Percentiles rank a stretch among this genome's conserved stretches.
Evolutionary conservation across 768 basidiomycete species (phyloP).

Genomic region (Imleria badia): DNA sequence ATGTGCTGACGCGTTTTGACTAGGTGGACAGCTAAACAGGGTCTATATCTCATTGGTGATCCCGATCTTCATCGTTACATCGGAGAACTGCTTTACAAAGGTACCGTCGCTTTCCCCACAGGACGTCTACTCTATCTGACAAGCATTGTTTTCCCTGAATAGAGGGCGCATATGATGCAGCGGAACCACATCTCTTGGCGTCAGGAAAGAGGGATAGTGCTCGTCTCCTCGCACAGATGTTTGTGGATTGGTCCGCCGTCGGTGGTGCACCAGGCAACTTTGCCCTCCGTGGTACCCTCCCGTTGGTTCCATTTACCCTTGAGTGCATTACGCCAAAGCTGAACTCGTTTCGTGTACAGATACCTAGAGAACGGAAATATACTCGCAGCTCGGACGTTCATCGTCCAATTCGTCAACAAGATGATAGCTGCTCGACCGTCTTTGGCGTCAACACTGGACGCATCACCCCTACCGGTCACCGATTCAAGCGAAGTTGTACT

Average conservation of each 20-base stretch:
- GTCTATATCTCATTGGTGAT: conserved; percentile 84
- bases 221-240: conserved; percentile 80
- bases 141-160: neutral
- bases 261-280: conserved; percentile 64
- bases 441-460: conserved; percentile 40
- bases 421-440: conserved; percentile 50
- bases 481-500: conserved; percentile 62
- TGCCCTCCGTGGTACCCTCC: conserved; percentile 81
- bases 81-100: conserved; percentile 86
- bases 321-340: neutral
- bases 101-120: conserved; percentile 35
- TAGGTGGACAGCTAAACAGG: conserved; percentile 86
- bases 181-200: conserved; percentile 81
- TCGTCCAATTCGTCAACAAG: conserved; percentile 71
- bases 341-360: conserved; percentile 35
- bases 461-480: conserved; percentile 45
- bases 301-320: conserved; percentile 46
- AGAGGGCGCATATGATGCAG: conserved; percentile 76
- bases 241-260: conserved; percentile 72
- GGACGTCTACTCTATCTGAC: conserved; percentile 1
- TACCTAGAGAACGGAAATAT: conserved; percentile 87
- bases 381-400: conserved; percentile 91
- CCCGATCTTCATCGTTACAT: conserved; percentile 85
- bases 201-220: conserved; percentile 91
- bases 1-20: conserved; percentile 17